Evolutionary conservation across 2,329 filamentous ascomycete genomes (phyloP).

Genomic region (Escovopsis sp.): DNA sequence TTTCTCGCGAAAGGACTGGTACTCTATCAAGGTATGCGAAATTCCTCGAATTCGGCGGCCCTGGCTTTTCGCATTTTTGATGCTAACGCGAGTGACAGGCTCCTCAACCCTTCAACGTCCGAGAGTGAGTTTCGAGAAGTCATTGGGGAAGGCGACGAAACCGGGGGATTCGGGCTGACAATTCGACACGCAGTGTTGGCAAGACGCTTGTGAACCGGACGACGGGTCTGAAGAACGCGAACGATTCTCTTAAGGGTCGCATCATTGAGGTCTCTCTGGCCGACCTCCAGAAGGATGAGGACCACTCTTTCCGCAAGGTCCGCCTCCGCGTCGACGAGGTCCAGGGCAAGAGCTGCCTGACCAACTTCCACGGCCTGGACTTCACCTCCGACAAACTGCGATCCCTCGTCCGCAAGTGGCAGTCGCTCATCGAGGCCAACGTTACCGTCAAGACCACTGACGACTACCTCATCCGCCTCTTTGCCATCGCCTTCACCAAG

Average conservation of each 20-base stretch:
- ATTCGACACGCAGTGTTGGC: conserved; percentile 58
- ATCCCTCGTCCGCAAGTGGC: conserved; percentile 99
- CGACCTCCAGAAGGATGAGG: conserved; percentile 99
- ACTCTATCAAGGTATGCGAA: conserved; percentile 70
- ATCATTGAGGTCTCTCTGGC: conserved; percentile 98
- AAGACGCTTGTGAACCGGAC: conserved; percentile 99
- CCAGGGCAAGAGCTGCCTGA: conserved; percentile 99
- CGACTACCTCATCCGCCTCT: conserved; percentile 97
- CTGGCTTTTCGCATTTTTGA: background rate
- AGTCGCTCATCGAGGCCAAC: conserved; percentile 98
- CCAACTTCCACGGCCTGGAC: conserved; percentile 99
- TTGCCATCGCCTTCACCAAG: conserved; percentile 99
- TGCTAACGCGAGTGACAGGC: conserved; percentile 37
- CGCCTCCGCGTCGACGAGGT: conserved; percentile 98
- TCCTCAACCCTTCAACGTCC: conserved; percentile 83
- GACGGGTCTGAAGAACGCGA: conserved; percentile 99
- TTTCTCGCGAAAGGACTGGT: conserved; percentile 99
- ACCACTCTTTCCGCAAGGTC: conserved; percentile 99
- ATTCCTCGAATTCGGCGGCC: background rate
- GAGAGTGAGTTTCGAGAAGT: conserved; percentile 60
- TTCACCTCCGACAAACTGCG: conserved; percentile 99
- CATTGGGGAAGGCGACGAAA: background rate
- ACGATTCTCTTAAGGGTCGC: conserved; percentile 95
- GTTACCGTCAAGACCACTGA: conserved; percentile 99
- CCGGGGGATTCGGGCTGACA: conserved; percentile 3